Conservation (phyloP, 2,329 filamentous ascomycete species). For the Microdochium nivale region DNA sequence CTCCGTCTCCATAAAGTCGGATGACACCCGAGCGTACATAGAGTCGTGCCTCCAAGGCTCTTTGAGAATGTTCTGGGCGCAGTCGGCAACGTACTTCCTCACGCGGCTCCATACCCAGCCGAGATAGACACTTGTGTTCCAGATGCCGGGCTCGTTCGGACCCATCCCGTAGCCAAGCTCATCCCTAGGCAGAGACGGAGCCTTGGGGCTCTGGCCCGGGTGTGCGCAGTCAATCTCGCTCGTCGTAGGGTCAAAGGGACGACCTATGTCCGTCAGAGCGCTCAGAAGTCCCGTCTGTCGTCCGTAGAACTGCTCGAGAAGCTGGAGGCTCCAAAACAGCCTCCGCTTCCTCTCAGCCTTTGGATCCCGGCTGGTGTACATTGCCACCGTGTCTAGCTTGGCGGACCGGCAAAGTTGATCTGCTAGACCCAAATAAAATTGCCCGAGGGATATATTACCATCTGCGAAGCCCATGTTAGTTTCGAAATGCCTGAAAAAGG, state of each 20-base stretch:
- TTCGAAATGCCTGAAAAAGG: neutral
- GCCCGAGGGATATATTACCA: slow-evolving; percentile 36
- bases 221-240: slow-evolving; percentile 7
- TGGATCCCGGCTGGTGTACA: slow-evolving; percentile 25
- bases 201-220: slow-evolving; percentile 19
- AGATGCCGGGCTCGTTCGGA: slow-evolving; percentile 34
- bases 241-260: slow-evolving; percentile 21
- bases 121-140: slow-evolving; percentile 39
- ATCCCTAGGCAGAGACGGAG: slow-evolving; percentile 33
- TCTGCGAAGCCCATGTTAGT: slow-evolving; percentile 21
- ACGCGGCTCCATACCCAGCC: slow-evolving; percentile 43
- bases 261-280: slow-evolving; percentile 30
- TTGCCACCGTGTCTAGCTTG: slow-evolving; percentile 33
- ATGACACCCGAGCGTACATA: slow-evolving; percentile 38
- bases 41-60: slow-evolving; percentile 45
- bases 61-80: slow-evolving; percentile 33
- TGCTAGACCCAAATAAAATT: slow-evolving; percentile 40
- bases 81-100: slow-evolving; percentile 36
- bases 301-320: slow-evolving; percentile 40
- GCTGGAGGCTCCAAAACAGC: slow-evolving; percentile 41
- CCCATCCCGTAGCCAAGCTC: slow-evolving; percentile 26
- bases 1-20: slow-evolving; percentile 42
- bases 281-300: slow-evolving; percentile 34
- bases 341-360: slow-evolving; percentile 35
- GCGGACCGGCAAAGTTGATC: slow-evolving; percentile 41